Conservation (phyloP, 148 eudicot genomes). For the Silene latifolia region DNA sequence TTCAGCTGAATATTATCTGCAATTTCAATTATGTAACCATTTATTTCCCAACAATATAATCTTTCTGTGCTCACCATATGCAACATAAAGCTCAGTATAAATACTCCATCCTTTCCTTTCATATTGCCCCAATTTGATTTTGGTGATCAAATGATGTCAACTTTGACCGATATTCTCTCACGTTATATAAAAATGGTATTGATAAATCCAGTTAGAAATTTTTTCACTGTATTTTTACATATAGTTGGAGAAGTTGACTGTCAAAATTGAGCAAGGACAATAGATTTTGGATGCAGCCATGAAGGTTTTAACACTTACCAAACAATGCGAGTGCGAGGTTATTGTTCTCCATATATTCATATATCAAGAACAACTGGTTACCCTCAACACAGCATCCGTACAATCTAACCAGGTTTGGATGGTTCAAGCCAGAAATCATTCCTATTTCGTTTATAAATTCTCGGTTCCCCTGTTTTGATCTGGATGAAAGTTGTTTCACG, state of each 20-base stretch:
- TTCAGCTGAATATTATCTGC: conserved; percentile 20
- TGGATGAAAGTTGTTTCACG: conserved; percentile 36
- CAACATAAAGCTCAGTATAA: not conserved
- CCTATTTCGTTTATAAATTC: conserved; percentile 40
- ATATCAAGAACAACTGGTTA: conserved; percentile 30
- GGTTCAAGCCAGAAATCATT: conserved; percentile 37
- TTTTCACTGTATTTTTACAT: too few species aligned
- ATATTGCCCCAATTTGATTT: not conserved
- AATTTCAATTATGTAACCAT: conserved; percentile 2
- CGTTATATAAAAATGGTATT: too few species aligned
- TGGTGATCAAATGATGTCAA: not conserved
- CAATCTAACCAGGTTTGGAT: conserved; percentile 34
- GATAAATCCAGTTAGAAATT: too few species aligned
- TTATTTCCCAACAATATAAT: not conserved
- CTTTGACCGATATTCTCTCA: too few species aligned
- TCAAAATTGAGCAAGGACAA: not conserved
- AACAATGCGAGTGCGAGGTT: conserved; percentile 35
- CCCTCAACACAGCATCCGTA: conserved; percentile 39
- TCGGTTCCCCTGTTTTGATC: conserved; percentile 34
- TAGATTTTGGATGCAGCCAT: not conserved
- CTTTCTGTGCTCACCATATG: not conserved
- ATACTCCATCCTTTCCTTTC: not conserved
- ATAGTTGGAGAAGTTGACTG: not conserved
- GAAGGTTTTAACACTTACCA: conserved; percentile 19
- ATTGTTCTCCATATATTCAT: conserved; percentile 41